Base-by-base conservation (phyloP, 1,284 basidiomycete species). In the Marasmius oreades region DNA sequence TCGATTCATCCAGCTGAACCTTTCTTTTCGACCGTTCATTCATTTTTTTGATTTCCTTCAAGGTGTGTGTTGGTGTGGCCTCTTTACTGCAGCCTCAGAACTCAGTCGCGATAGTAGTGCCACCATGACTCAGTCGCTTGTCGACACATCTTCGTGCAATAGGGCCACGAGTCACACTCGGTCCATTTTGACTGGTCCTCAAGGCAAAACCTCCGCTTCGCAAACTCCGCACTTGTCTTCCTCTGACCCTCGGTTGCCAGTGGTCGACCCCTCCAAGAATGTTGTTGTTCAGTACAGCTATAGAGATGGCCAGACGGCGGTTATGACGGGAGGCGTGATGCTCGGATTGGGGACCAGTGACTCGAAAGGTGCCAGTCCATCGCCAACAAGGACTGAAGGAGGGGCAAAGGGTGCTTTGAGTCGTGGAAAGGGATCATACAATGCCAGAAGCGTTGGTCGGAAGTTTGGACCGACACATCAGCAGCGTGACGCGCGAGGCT, bases 301-400 rank as follows among this genome's bases (percentile, higher is more conserved):
- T 33, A 31, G 55, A 28, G 57, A 53, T 20, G 57, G 57, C 28
- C 52, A 58, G 39, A 42, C 39, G 39, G 39, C 39, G 2, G 39
- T 42, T 8, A 42, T 42, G 39, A 42, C 39, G 2, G 57, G 57
- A 3, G 57, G 57, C 26, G 57, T 59, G 18, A 59, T 59, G 57
- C 51, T 59, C 16, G 57, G 57, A 8, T 20, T 37, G 26, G 28
- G 26, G 7, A 18, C 26, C 26, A 50, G 28, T 18, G 10, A 12
- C 47, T 16, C 47, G 10, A n/a, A 23, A 12, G 11, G 12, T 31
- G 12, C 26, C 31, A 33, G 47, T 50, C n/a, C 26, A 20, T 18
- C 14, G 8, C 14, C 26, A 18, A 26, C 26, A 14, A 33, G 23
- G 14, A 50, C 14, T 31, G 26, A 33, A 18, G 23, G n/a, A 50